phyloP scores from a whole-genome alignment of 208 protist species.

The Borovskyia barvae region DNA sequence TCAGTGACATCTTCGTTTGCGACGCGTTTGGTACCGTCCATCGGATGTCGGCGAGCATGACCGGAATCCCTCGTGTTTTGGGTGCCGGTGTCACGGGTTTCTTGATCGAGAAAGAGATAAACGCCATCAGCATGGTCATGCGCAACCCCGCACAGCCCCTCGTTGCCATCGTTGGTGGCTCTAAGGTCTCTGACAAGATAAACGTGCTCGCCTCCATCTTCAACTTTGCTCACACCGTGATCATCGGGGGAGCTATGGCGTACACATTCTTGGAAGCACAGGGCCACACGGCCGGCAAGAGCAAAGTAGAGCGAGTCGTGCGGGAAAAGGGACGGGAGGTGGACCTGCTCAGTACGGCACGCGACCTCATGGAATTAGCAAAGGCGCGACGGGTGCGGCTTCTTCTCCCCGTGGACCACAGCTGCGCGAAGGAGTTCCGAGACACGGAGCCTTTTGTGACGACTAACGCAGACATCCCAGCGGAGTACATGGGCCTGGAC shows the following conservation, averaged over 20 bases:
- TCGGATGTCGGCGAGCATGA: conserved; percentile 97
- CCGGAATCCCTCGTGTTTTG: conserved; percentile 83
- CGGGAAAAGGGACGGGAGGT: conserved; percentile 82
- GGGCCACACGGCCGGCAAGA: conserved; percentile 91
- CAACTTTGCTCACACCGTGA: conserved; percentile 97
- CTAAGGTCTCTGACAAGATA: conserved; percentile 99
- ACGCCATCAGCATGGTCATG: conserved; percentile 97
- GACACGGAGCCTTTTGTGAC: conserved; percentile 79
- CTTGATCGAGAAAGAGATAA: conserved; percentile 99
- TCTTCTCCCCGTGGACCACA: conserved; percentile 98
- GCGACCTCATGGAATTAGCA: conserved; percentile 82
- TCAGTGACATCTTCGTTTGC: conserved; percentile 98
- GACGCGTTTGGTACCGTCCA: conserved; percentile 99
- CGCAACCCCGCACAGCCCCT: conserved; percentile 87
- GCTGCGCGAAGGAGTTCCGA: conserved; percentile 93
- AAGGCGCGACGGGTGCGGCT: conserved; percentile 94
- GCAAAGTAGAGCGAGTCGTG: conserved; percentile 93
- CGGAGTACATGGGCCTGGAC: conserved; percentile 95
- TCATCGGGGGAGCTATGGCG: conserved; percentile 99
- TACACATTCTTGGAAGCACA: conserved; percentile 97
- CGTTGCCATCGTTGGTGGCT: conserved; percentile 95
- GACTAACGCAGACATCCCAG: conserved; percentile 73
- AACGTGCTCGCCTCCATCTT: conserved; percentile 98
- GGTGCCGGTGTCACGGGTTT: conserved; percentile 96
- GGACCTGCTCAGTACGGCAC: conserved; percentile 70